Evolutionary conservation across 164 flowering plant species (phyloP).

Genomic region (Vitis amurensis): DNA sequence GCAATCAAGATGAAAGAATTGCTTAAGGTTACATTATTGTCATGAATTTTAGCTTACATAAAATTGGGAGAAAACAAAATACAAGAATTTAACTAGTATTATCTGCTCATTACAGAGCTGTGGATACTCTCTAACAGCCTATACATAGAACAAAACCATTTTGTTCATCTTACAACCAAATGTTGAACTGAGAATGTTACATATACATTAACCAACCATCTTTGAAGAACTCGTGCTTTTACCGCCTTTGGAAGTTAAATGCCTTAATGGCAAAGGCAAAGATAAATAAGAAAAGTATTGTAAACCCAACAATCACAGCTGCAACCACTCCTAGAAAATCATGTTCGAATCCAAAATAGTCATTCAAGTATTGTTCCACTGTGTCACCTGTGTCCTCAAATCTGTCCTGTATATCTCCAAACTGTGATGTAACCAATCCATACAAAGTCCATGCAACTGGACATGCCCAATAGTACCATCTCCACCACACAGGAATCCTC

Average conservation of each 20-base stretch:
- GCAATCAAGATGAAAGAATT: too few relatives aligned
- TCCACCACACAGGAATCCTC: conserved; percentile 48
- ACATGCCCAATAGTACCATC: conserved; percentile 59
- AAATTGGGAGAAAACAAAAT: too few relatives aligned
- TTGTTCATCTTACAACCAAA: too few relatives aligned
- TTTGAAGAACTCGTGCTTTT: background rate
- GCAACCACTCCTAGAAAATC: conserved; percentile 47
- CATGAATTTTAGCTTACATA: too few relatives aligned
- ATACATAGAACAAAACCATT: too few relatives aligned
- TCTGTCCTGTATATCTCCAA: conserved; percentile 25
- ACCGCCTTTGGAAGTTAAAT: conserved; percentile 58
- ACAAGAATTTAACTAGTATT: too few relatives aligned
- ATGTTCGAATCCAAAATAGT: conserved; percentile 42
- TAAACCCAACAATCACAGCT: conserved; percentile 30
- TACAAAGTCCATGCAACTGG: conserved; percentile 65
- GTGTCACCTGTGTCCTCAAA: conserved; percentile 12
- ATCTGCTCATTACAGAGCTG: too few relatives aligned
- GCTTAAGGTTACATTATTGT: too few relatives aligned
- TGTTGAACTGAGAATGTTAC: too few relatives aligned
- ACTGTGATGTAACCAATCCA: conserved; percentile 43
- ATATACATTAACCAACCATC: too few relatives aligned
- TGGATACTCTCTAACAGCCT: too few relatives aligned
- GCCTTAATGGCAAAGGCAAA: conserved; percentile 52
- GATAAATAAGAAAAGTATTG: conserved; percentile 41
- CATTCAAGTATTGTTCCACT: conserved; percentile 33